These are phyloP conservation scores for Picochlorum costavermella DNA, from an alignment of 139 green algal species.

Conservation along the genomic window DNA sequence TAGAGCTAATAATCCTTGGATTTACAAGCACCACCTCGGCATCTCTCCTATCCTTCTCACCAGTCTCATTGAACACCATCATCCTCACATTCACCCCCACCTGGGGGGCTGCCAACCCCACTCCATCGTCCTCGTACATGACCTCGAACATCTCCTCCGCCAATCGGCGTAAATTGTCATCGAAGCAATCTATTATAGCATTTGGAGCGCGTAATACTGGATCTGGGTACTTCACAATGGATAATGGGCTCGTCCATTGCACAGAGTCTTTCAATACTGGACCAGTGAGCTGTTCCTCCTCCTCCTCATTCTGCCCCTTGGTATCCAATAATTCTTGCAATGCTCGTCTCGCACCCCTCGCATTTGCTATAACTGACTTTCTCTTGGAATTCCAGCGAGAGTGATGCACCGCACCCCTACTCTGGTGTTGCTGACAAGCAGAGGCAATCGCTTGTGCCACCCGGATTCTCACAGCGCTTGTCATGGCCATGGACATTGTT, in stretches of 20 bases:
- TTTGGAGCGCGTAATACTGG: slow-evolving; percentile 80
- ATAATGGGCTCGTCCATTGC: slow-evolving; percentile 57
- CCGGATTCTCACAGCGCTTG: too few relatives aligned
- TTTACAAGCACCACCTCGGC: slow-evolving; percentile 92
- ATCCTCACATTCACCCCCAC: slow-evolving; percentile 94
- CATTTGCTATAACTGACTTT: neutral
- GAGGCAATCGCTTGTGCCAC: too few relatives aligned
- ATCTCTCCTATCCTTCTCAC: slow-evolving; percentile 36
- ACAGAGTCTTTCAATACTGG: slow-evolving; percentile 43
- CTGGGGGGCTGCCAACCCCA: slow-evolving; percentile 90
- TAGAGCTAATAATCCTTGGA: slow-evolving; percentile 64
- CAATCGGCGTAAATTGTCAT: slow-evolving; percentile 61
- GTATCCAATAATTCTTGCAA: slow-evolving; percentile 13
- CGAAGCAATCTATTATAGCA: slow-evolving; percentile 64
- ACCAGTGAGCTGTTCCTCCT: neutral
- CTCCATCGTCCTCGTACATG: slow-evolving; percentile 97
- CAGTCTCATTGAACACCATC: slow-evolving; percentile 95
- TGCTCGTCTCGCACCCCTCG: neutral
- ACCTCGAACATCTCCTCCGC: slow-evolving; percentile 85
- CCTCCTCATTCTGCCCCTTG: slow-evolving; percentile 5
- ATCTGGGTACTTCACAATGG: slow-evolving; percentile 86
- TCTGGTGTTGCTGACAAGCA: too few relatives aligned
- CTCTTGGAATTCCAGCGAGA: too few relatives aligned
- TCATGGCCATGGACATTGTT: too few relatives aligned
- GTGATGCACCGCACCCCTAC: too few relatives aligned